A percentile compares a stretch with the other conserved stretches of the same genome.
Conservation (phyloP, 768 basidiomycete genomes). For the Lyophyllum shimeji region DNA sequence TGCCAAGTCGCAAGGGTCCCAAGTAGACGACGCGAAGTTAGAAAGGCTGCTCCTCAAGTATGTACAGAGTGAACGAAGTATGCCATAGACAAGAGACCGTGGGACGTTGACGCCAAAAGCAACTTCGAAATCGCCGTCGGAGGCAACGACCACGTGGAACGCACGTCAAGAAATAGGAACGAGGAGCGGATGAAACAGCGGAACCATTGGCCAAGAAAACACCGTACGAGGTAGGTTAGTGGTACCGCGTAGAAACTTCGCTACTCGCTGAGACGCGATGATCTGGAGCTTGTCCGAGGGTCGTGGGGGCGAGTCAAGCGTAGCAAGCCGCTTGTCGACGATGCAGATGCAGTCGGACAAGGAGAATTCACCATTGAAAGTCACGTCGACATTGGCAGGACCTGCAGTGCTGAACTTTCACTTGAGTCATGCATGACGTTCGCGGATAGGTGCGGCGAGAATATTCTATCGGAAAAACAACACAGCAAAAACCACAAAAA, state of each 20-base stretch:
- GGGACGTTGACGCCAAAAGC: slow-evolving; percentile 8
- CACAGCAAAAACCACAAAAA: neutral
- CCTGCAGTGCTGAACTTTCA: neutral
- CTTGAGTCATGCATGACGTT: neutral
- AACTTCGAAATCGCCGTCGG: slow-evolving; percentile 10
- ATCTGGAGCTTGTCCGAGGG: too few species aligned
- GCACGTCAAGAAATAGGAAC: neutral
- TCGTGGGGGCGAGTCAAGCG: neutral
- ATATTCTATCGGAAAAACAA: slow-evolving; percentile 5
- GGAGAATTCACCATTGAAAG: neutral
- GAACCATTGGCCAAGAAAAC: neutral
- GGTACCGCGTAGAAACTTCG: neutral
- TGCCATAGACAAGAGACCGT: neutral
- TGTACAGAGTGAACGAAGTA: too few species aligned
- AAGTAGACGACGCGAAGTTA: neutral
- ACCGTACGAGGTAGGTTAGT: neutral
- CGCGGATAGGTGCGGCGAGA: neutral
- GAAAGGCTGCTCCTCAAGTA: too few species aligned
- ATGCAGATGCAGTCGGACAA: neutral
- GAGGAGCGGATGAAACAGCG: neutral
- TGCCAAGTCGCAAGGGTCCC: neutral
- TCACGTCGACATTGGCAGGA: neutral
- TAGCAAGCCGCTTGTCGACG: neutral
- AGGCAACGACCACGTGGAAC: slow-evolving; percentile 8
- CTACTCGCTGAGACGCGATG: neutral